Evolutionary conservation across 2,329 filamentous ascomycete species (phyloP).

Genomic region (Colletotrichum camelliae): DNA sequence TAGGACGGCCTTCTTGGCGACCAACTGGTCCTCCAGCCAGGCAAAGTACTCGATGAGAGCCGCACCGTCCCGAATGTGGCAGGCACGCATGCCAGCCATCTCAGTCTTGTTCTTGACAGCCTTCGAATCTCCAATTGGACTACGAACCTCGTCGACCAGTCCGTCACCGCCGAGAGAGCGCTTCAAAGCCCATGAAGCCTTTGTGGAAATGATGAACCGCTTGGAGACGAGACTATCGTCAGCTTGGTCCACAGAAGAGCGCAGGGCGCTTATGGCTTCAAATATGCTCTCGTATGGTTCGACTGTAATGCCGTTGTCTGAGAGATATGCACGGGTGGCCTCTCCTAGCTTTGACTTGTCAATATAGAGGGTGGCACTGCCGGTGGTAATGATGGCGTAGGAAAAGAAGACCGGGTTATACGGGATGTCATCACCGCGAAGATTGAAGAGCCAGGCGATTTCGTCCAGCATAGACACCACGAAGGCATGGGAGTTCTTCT

Average conservation of each 20-base stretch:
- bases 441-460: constrained; percentile 97
- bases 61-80: constrained; percentile 91
- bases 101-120: constrained; percentile 93
- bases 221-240: constrained; percentile 36
- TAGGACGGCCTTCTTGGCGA: constrained; percentile 72
- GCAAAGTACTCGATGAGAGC: constrained; percentile 93
- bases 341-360: constrained; percentile 78
- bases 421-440: constrained; percentile 92
- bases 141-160: constrained; percentile 84
- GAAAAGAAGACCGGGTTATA: constrained; percentile 99
- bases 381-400: constrained; percentile 86
- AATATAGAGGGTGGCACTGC: constrained; percentile 80
- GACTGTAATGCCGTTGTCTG: constrained; percentile 71
- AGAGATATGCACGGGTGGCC: constrained; percentile 73
- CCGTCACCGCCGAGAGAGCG: constrained; percentile 85
- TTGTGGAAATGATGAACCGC: constrained; percentile 87
- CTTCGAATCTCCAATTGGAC: constrained; percentile 88
- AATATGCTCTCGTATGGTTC: constrained; percentile 87
- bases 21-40: constrained; percentile 90
- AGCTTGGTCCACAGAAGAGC: constrained; percentile 23
- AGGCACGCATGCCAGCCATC: constrained; percentile 89
- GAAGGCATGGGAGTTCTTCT: constrained; percentile 86
- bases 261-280: constrained; percentile 71
- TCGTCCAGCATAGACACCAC: constrained; percentile 96
- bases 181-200: constrained; percentile 91